phyloP scores from a whole-genome alignment of 2,329 filamentous ascomycete genomes.

The Emmonsiellopsis sp. region DNA sequence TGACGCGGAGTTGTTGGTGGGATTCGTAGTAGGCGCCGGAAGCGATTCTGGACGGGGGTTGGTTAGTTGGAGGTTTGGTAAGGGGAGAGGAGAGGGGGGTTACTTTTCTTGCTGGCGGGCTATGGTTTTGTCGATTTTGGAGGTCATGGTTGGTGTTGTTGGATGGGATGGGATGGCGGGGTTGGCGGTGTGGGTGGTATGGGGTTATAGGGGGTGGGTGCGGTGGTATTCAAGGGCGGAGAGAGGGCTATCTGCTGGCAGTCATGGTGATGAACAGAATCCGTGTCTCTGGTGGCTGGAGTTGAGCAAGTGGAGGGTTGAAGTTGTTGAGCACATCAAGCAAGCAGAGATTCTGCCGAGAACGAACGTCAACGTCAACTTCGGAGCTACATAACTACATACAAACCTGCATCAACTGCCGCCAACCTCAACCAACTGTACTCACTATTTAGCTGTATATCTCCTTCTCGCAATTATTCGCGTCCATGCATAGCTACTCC shows the following conservation, averaged over 20 bases:
- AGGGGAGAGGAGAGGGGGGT: background rate
- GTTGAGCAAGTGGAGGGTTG: too few species aligned
- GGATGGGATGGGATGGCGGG: background rate
- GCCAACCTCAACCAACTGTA: too few species aligned
- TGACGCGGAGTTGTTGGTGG: constrained; percentile 93
- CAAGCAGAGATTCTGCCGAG: too few species aligned
- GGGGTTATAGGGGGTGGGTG: background rate
- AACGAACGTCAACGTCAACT: too few species aligned
- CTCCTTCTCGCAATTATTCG: too few species aligned
- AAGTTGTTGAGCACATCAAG: too few species aligned
- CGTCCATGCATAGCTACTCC: background rate
- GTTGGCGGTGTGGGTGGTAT: background rate
- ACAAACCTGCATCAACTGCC: too few species aligned
- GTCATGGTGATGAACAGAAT: too few species aligned
- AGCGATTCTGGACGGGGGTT: constrained; percentile 52
- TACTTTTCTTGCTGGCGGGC: constrained; percentile 69
- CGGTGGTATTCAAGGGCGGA: background rate
- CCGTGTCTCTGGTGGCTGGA: too few species aligned
- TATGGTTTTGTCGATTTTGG: constrained; percentile 58
- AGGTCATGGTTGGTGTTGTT: constrained; percentile 23
- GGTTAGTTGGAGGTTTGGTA: constrained; percentile 8
- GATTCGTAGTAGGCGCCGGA: constrained; percentile 96
- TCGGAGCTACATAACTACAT: too few species aligned
- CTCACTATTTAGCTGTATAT: too few species aligned
- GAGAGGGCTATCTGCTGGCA: background rate